These are phyloP conservation scores for Aspergillus arachidicola DNA, from an alignment of 2,329 filamentous ascomycete species.

Conservation along the genomic window DNA sequence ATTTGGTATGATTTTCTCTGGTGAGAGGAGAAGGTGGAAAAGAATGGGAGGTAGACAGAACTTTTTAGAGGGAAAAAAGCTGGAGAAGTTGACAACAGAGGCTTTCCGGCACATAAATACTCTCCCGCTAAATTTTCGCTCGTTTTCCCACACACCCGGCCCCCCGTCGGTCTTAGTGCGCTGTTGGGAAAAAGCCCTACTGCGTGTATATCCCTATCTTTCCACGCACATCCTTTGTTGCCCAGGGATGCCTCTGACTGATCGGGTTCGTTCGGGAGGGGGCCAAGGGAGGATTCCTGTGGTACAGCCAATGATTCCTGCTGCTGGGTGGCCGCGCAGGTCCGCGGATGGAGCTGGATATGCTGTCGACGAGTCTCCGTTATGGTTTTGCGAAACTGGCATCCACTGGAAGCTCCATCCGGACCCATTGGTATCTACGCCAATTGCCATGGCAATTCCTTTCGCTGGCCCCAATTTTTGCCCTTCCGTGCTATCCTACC, in stretches of 20 bases:
- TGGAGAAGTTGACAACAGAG: conserved; percentile 35
- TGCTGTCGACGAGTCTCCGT: conserved; percentile 10
- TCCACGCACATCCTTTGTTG: conserved; percentile 16
- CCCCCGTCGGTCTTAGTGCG: conserved; percentile 37
- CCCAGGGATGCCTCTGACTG: conserved; percentile 12
- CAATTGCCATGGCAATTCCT: conserved; percentile 7
- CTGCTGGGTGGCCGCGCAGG: conserved; percentile 9
- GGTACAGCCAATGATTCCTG: conserved; percentile 22
- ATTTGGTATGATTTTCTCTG: conserved; percentile 22
- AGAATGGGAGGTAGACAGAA: conserved; percentile 29
- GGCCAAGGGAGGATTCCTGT: conserved; percentile 19
- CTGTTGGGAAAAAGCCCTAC: conserved; percentile 31
- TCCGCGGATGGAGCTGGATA: conserved; percentile 19
- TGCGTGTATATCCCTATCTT: conserved; percentile 15
- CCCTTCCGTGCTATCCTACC: not conserved
- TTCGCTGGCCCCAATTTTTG: not conserved
- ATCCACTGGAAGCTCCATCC: conserved; percentile 20
- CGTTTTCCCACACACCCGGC: conserved; percentile 26
- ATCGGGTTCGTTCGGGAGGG: conserved; percentile 28
- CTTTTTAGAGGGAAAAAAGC: conserved; percentile 38
- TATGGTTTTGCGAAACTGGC: conserved; percentile 7
- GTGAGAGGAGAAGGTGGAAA: conserved; percentile 26
- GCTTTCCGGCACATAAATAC: conserved; percentile 40
- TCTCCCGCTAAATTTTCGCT: conserved; percentile 43
- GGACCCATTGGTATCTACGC: conserved; percentile 9